These are phyloP conservation scores for Candida montana DNA, from an alignment of 805 yeast species.

Conservation along the genomic window DNA sequence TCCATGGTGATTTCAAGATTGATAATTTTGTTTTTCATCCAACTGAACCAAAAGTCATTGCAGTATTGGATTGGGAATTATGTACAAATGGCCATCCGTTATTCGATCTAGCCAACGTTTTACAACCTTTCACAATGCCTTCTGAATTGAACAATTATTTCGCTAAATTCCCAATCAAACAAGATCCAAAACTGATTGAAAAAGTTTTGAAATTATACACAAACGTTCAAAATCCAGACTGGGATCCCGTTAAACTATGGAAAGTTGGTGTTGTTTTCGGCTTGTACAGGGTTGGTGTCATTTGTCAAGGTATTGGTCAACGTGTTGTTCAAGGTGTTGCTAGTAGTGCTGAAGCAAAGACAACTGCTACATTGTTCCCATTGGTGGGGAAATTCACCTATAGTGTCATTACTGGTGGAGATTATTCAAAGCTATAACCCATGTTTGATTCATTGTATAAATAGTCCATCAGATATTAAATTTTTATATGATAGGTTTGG, in stretches of 20 bases:
- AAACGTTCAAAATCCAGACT: constrained; percentile 9
- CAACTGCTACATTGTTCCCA: constrained; percentile 30
- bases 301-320: constrained; percentile 59
- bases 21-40: constrained; percentile 62
- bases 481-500: no score
- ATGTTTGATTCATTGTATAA: no score
- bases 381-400: constrained; percentile 27
- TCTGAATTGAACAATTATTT: constrained; percentile 29
- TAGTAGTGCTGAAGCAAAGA: constrained; percentile 44
- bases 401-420: constrained; percentile 2
- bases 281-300: constrained; percentile 47
- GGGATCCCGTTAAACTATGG: constrained; percentile 36
- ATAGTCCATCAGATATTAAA: background rate
- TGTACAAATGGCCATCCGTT: constrained; percentile 62
- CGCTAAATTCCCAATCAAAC: constrained; percentile 18
- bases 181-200: constrained; percentile 11
- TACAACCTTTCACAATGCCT: constrained; percentile 50
- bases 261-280: constrained; percentile 51
- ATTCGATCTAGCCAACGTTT: constrained; percentile 53
- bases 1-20: constrained; percentile 62
- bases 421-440: constrained; percentile 6
- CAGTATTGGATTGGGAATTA: constrained; percentile 62
- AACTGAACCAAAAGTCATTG: constrained; percentile 41
- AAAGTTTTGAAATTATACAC: constrained; percentile 18
- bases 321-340: constrained; percentile 48